Evolutionary conservation across 2,329 filamentous ascomycete species (phyloP).

Genomic region (Ophiosphaerella herpotricha): DNA sequence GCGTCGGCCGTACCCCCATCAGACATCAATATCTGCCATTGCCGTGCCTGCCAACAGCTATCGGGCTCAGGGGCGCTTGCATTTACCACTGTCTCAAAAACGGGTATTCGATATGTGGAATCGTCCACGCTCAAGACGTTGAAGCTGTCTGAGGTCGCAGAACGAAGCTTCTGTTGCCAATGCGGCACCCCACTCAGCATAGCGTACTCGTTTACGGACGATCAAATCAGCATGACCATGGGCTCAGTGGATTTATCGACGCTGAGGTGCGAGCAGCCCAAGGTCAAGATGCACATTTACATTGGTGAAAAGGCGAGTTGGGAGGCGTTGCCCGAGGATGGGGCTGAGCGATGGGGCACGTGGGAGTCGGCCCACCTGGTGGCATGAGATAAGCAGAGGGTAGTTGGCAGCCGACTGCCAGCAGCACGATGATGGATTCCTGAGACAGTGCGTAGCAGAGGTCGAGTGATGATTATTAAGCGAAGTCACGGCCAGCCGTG

Average conservation of each 20-base stretch:
- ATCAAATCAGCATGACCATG: constrained; percentile 43
- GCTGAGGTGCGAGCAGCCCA: constrained; percentile 36
- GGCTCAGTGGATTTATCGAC: constrained; percentile 51
- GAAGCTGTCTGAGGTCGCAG: constrained; percentile 48
- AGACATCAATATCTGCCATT: constrained; percentile 52
- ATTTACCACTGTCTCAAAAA: constrained; percentile 46
- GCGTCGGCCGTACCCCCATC: constrained; percentile 43
- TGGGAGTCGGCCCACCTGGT: constrained; percentile 23
- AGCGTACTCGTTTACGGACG: constrained; percentile 42
- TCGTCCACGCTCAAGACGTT: constrained; percentile 37
- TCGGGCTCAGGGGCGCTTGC: constrained; percentile 53
- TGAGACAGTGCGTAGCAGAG: no score
- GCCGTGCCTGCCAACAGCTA: constrained; percentile 55
- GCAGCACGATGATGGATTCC: no score
- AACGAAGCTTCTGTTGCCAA: constrained; percentile 51
- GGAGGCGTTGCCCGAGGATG: constrained; percentile 35
- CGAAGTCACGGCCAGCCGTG: background rate
- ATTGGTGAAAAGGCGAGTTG: constrained; percentile 47
- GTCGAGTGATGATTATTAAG: constrained; percentile 3
- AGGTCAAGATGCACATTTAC: constrained; percentile 51
- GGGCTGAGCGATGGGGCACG: constrained; percentile 29
- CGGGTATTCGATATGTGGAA: constrained; percentile 42
- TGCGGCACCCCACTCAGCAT: constrained; percentile 56
- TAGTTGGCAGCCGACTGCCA: no score
- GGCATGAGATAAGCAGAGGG: background rate